These are phyloP conservation scores for Smallanthus sonchifolius DNA, from an alignment of 129 eudicot genomes.

Conservation along the genomic window DNA sequence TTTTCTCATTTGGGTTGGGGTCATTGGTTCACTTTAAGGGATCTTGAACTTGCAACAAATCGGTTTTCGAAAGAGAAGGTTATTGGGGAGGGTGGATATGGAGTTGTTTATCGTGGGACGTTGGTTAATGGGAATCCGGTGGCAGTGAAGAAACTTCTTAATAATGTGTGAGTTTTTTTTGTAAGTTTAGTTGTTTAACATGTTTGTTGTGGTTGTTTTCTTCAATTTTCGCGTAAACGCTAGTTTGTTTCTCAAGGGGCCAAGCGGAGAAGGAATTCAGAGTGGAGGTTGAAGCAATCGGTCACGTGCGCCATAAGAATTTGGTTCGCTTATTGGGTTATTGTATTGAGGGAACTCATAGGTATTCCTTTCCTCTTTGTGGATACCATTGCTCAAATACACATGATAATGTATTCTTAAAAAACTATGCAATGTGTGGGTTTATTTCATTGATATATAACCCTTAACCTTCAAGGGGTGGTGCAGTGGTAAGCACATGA, in stretches of 20 bases:
- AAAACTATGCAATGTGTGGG: not conserved
- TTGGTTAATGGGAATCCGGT: constrained; percentile 65
- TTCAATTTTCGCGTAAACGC: not conserved
- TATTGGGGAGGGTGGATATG: constrained; percentile 86
- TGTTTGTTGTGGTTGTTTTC: not conserved
- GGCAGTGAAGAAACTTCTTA: constrained; percentile 86
- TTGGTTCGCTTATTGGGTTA: constrained; percentile 82
- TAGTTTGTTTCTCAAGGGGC: constrained; percentile 37
- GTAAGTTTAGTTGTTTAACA: not conserved
- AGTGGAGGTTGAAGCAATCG: constrained; percentile 90
- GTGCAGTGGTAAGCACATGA: no score
- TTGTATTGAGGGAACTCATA: constrained; percentile 88
- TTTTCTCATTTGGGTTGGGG: constrained; percentile 94
- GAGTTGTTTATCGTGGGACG: constrained; percentile 68
- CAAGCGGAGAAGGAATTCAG: constrained; percentile 91
- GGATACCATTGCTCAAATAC: not conserved
- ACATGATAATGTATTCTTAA: not conserved
- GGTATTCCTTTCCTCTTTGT: constrained; percentile 32
- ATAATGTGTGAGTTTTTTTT: constrained; percentile 60
- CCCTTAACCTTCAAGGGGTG: no score
- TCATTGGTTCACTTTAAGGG: constrained; percentile 82
- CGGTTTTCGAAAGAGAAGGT: constrained; percentile 76
- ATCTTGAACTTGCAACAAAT: constrained; percentile 76
- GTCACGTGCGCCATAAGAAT: constrained; percentile 88
- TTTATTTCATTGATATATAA: not conserved